These are phyloP conservation scores for Acanthamoeba royreba DNA, from an alignment of 208 protist species.

Conservation along the genomic window DNA sequence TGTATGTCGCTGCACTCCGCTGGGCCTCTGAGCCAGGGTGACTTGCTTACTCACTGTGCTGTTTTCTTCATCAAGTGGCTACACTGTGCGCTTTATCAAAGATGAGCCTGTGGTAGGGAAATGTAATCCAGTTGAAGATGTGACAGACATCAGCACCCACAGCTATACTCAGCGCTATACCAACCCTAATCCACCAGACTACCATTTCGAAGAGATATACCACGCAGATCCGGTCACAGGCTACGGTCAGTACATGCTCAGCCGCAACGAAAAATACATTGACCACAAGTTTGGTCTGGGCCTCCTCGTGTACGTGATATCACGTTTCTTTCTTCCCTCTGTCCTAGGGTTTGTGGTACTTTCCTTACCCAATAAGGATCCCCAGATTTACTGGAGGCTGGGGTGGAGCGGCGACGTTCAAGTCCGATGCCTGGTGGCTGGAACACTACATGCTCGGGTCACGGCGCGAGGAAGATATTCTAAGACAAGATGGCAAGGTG, in stretches of 20 bases:
- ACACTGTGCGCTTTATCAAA: not conserved
- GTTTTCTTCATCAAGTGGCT: not conserved
- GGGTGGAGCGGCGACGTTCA: not conserved
- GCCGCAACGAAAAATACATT: not conserved
- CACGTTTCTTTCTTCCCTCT: not conserved
- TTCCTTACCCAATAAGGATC: not conserved
- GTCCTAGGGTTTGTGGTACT: not conserved
- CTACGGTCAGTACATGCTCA: not conserved
- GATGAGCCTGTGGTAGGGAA: not conserved
- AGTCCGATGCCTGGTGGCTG: not conserved
- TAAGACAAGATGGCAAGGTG: not conserved
- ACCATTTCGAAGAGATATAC: not conserved
- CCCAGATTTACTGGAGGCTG: not conserved
- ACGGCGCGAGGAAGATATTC: not conserved
- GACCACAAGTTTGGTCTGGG: not conserved
- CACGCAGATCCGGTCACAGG: not conserved
- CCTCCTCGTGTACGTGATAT: not conserved
- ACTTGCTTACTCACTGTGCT: not conserved
- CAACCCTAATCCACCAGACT: not conserved
- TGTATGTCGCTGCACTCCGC: not conserved
- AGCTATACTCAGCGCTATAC: not conserved
- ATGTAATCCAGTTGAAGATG: not conserved
- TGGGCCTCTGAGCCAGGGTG: not conserved
- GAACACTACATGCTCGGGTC: conserved; percentile 18
- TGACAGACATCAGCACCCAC: not conserved